These are phyloP conservation scores for Kodamaea fungicola DNA, from an alignment of 1,139 yeast species.

Conservation along the genomic window DNA sequence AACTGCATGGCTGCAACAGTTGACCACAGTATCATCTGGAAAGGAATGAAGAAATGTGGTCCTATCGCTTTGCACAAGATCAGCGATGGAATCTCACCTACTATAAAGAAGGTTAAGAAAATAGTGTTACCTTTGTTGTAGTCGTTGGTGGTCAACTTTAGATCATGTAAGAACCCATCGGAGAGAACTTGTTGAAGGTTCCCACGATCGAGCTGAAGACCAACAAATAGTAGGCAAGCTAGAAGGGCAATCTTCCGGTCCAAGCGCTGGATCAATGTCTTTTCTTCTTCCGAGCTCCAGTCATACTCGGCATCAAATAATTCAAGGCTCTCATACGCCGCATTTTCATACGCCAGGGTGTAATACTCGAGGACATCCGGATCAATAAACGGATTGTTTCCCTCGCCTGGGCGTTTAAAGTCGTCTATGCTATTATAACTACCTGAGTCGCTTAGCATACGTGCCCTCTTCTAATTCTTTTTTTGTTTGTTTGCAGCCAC, in stretches of 20 bases:
- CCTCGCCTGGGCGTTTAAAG: too few species aligned
- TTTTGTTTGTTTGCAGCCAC: slow-evolving; percentile 7
- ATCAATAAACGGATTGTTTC: slow-evolving; percentile 14
- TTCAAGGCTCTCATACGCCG: slow-evolving; percentile 19
- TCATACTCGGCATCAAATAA: slow-evolving; percentile 21
- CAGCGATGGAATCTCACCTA: slow-evolving; percentile 34
- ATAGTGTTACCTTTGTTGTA: slow-evolving; percentile 32
- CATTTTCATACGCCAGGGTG: slow-evolving; percentile 15
- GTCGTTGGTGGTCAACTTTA: slow-evolving; percentile 27
- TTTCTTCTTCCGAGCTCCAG: slow-evolving; percentile 22
- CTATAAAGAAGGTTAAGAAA: slow-evolving; percentile 24
- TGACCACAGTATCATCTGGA: slow-evolving; percentile 32
- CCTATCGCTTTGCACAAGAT: slow-evolving; percentile 31
- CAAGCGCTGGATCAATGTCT: slow-evolving; percentile 19
- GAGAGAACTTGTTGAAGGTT: slow-evolving; percentile 31
- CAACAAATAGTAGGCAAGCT: slow-evolving; percentile 30
- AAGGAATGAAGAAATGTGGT: slow-evolving; percentile 30
- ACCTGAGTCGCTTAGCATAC: too few species aligned
- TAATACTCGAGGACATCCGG: slow-evolving; percentile 18
- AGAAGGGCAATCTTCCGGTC: slow-evolving; percentile 26
- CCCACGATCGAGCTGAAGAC: slow-evolving; percentile 31
- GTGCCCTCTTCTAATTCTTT: background rate
- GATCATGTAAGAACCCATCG: slow-evolving; percentile 28
- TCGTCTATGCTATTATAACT: too few species aligned
- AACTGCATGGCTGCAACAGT: slow-evolving; percentile 28